Conservation (phyloP, 2,329 filamentous ascomycete species). For the Hypoxylon sp. region DNA sequence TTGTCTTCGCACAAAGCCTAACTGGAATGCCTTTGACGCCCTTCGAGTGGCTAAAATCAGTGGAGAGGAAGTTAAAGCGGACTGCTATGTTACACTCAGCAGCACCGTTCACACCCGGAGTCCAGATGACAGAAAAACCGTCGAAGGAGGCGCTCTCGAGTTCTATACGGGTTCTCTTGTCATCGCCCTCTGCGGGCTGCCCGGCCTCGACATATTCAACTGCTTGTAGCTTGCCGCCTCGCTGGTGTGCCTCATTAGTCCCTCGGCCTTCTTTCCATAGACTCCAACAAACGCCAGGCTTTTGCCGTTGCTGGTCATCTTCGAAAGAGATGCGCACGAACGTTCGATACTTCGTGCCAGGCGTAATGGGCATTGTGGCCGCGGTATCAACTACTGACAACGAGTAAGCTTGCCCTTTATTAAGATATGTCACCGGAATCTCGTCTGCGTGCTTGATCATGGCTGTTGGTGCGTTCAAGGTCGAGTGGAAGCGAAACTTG, state of each 20-base stretch:
- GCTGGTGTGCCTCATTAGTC: conserved; percentile 94
- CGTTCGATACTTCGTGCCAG: conserved; percentile 83
- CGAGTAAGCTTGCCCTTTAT: conserved; percentile 96
- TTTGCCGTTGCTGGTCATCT: conserved; percentile 91
- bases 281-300: conserved; percentile 86
- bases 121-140: conserved; percentile 93
- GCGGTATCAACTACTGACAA: conserved; percentile 86
- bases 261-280: conserved; percentile 97
- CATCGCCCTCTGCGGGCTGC: conserved; percentile 72
- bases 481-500: conserved; percentile 90
- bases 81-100: conserved; percentile 90
- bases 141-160: conserved; percentile 88
- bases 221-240: conserved; percentile 91
- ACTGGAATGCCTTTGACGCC: conserved; percentile 98
- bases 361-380: conserved; percentile 70
- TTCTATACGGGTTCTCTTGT: conserved; percentile 77
- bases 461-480: conserved; percentile 92
- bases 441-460: conserved; percentile 94
- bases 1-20: conserved; percentile 91
- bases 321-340: conserved; percentile 97
- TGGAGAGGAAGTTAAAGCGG: conserved; percentile 98
- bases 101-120: conserved; percentile 75
- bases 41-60: conserved; percentile 98
- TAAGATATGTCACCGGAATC: conserved; percentile 97
- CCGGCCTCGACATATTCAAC: conserved; percentile 89